Base-by-base conservation (phyloP, 345 rosid genomes). In the Eutrema heterophyllum region DNA sequence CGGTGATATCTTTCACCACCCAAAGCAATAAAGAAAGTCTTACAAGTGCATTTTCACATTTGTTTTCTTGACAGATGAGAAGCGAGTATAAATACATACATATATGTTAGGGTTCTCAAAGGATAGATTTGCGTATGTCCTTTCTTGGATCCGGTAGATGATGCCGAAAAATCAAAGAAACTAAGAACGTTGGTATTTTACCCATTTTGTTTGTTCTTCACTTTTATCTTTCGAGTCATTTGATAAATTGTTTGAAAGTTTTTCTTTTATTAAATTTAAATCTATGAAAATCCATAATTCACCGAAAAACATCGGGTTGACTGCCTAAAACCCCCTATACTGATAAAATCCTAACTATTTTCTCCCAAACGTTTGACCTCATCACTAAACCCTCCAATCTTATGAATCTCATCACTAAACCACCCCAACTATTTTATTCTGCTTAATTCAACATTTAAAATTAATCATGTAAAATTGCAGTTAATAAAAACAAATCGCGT, bases 151-250 rank as follows among this genome's bases (percentile, higher is more conserved):
- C 70, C 33, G 24, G 60, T 65, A 61, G 80, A 78, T 73, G 81
- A 82, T 80, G 81, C 70, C 72, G 83, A 81, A 64, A 78, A 78
- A 64, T 68, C 69, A 39, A 58, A 57, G 16, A 66, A 57, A 2
- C 14, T 4, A 50, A 49, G 35, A 30, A 50, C 5, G 11, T 38
- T 54, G 12, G 33, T 32, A 38, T 48, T 57, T 57, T 65, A 33
- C 71, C 24, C 60, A 46, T 36, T 66, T 74, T 48, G 59, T 66
- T 66, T 57, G 59, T 26, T 56, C 53, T 48, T 74, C 72, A 55
- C 9, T 57, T 72, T 55, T 10, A 26, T 10, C 13, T 36, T 39
- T 46, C 9, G 41, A 64, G 70, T 72, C 46, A 35, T 64, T 45
- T 55, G 61, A 21, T 59, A 12, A 40, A 58, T 35, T 36, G 27